Base-by-base conservation (phyloP, 1,284 basidiomycete species). In the Marasmius sp. region DNA sequence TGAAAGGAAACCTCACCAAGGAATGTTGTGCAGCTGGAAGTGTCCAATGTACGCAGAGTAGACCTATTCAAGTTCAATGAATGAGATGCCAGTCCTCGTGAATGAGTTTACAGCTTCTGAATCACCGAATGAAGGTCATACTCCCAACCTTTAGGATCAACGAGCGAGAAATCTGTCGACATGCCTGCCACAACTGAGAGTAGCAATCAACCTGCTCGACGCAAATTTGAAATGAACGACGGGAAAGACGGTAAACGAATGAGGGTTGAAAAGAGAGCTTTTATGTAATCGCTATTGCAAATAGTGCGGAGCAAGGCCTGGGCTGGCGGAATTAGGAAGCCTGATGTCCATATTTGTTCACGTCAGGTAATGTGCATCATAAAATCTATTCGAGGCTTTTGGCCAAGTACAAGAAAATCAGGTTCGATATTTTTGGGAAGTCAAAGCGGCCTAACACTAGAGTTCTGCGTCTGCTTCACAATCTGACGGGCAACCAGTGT, bases 31-130 rank as follows among this genome's bases (percentile, higher is more conserved):
- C 9, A 85, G 74, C 70, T 94, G 91, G 70, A 94, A 94, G 69
- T 91, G 82, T 1, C 91, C 92, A 75, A 94, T 87, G 73, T 92
- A 94, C 11, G 89, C 91, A 11, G 92, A 88, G 71, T 94, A 94
- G 16, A 94, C 85, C 89, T 90, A 62, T 62, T 39, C 41, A 49
- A 50, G 43, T 43, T 41, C 12, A 60, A 57, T 47, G 63, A 55
- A 61, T 61, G 37, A 58, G 34, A 33, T 41, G 33, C 20, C 8
- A 34, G 61, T 47, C n/a, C 36, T 47, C 49, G 39, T 59, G 51
- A 51, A 58, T 45, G 33, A 12, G 37, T 60, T 38, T 41, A 48
- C 57, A 14, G 74, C 27, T 8, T 18, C 22, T 1, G 16, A 51
- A 81, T 58, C 64, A 92, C 90, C 49, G 92, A 94, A 68, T 95